These are phyloP conservation scores for Vaccinium corymbosum DNA, from an alignment of 148 eudicot species.

Conservation along the genomic window DNA sequence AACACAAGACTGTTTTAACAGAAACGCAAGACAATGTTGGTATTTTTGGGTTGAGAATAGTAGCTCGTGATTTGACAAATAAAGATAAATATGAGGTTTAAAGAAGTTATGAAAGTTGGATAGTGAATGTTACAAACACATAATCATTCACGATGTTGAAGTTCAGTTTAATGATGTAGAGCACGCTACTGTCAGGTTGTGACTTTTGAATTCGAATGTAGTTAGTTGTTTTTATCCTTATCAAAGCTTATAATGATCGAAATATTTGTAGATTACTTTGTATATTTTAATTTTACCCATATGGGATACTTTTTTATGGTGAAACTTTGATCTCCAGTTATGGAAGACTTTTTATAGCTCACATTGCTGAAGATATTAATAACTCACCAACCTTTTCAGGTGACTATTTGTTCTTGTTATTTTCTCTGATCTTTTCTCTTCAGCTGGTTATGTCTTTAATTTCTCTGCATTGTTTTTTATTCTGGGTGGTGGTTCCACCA, in stretches of 20 bases:
- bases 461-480: not conserved
- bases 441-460: not conserved
- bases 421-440: not conserved
- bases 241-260: not conserved
- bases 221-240: too few relatives aligned
- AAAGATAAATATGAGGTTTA: not conserved
- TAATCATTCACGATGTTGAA: not conserved
- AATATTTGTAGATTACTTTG: not conserved
- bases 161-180: not conserved
- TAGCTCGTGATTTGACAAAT: not conserved
- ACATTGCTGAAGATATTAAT: slow-evolving; percentile 70
- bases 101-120: not conserved
- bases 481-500: not conserved
- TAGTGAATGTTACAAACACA: not conserved
- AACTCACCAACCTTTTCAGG: slow-evolving; percentile 83
- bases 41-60: not conserved
- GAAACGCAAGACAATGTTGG: not conserved
- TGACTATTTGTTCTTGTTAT: slow-evolving; percentile 17
- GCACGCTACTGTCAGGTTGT: too few relatives aligned
- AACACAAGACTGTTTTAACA: not conserved
- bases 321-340: slow-evolving; percentile 47
- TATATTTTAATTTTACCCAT: not conserved
- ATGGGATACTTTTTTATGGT: not conserved
- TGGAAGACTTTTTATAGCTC: slow-evolving; percentile 70
- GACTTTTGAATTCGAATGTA: too few relatives aligned